Base-by-base conservation (phyloP, 2,329 filamentous ascomycete species). In the Aureobasidium melanogenum region DNA sequence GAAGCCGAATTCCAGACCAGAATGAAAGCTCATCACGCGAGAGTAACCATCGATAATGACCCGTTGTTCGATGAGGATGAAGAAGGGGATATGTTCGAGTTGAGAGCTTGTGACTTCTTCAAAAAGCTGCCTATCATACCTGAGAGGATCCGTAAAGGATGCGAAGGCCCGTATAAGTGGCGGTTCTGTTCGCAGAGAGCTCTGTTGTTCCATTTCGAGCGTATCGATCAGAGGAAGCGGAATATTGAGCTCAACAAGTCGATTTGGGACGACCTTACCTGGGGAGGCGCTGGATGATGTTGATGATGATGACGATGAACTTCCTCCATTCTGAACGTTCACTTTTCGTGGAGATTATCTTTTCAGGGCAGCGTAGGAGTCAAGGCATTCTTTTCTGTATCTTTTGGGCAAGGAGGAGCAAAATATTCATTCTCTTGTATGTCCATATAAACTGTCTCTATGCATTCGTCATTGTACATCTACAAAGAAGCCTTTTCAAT, bases 401-500 rank as follows among this genome's bases (percentile, higher is more conserved):
- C 8, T 15, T 26, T 17, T 22, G 8, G 14, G 2, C 43, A 28
- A 47, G 24, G 15, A n/a, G 17, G 7, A 47, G 44, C 14, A 47
- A n/a, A 17, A n/a, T 14, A n/a, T 7, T n/a, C 44, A 30, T 47
- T 47, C 22, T 28, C 30, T 17, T 7, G 7, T 17, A 15, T 28
- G 30, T 3, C 44, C 44, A n/a, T 9, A n/a, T n/a, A 7, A 28
- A 47, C 26, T 7, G 14, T 47, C 44, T 15, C n/a, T n/a, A n/a
- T n/a, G n/a, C n/a, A 6, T 28, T 9, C 9, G n/a, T n/a, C n/a
- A n/a, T n/a, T 10, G 3, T 22, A 17, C 14, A 15, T 51, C 14
- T 62, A 60, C 62, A 64, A 48, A 36, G 43, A 61, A 44, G 61
- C 54, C 54, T 62, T 48, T 50, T 79, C 76, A 28, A 79, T 69